These are phyloP conservation scores for Ganoderma multipileum DNA, from an alignment of 1,284 basidiomycete genomes.

Conservation along the genomic window DNA sequence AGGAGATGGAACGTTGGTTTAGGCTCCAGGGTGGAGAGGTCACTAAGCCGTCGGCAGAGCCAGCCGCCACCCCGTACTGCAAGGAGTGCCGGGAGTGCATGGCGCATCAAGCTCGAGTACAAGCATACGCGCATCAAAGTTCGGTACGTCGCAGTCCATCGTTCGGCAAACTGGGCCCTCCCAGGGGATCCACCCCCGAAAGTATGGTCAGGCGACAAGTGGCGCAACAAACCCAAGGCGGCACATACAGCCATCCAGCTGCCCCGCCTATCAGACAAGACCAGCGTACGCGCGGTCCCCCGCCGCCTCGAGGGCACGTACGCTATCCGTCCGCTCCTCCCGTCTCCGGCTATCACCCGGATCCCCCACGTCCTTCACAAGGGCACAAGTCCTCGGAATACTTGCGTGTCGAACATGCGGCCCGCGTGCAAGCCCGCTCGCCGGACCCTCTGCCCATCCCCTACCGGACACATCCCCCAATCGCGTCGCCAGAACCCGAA, in stretches of 20 bases:
- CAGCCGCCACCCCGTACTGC: slow-evolving; percentile 33
- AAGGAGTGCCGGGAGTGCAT: slow-evolving; percentile 33
- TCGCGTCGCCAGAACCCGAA: slow-evolving; percentile 21
- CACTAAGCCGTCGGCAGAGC: slow-evolving; percentile 30
- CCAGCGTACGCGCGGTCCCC: slow-evolving; percentile 22
- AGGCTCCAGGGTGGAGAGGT: slow-evolving; percentile 45
- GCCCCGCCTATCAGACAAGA: slow-evolving; percentile 24
- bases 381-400: slow-evolving; percentile 25
- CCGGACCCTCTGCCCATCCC: slow-evolving; percentile 46
- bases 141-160: slow-evolving; percentile 28
- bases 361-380: slow-evolving; percentile 17
- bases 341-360: slow-evolving; percentile 23
- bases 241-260: slow-evolving; percentile 19
- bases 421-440: slow-evolving; percentile 38
- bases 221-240: slow-evolving; percentile 13
- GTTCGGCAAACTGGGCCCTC: slow-evolving; percentile 16
- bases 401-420: slow-evolving; percentile 24
- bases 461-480: slow-evolving; percentile 37
- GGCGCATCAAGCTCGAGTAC: slow-evolving; percentile 26
- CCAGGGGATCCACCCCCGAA: slow-evolving; percentile 20
- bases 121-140: slow-evolving; percentile 23
- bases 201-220: slow-evolving; percentile 26
- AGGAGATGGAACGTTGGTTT: slow-evolving; percentile 81
- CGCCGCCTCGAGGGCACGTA: slow-evolving; percentile 25
- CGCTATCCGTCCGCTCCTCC: slow-evolving; percentile 25